phyloP scores from a whole-genome alignment of 768 basidiomycete species.

The Lactarius sanguifluus region DNA sequence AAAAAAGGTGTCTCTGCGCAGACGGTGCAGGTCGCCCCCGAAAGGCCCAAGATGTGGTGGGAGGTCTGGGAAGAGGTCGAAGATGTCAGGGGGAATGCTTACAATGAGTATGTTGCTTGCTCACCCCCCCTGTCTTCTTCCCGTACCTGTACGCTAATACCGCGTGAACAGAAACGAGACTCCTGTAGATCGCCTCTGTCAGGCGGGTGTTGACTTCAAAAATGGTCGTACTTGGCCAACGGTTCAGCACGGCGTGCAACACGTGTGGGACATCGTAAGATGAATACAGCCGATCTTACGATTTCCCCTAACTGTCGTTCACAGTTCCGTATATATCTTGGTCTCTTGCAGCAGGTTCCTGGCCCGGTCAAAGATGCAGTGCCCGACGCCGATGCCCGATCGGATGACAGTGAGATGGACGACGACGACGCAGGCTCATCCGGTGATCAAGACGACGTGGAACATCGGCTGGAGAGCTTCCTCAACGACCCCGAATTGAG shows the following conservation, averaged over 20 bases:
- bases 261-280: slow-evolving; percentile 66
- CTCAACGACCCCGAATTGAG: slow-evolving; percentile 58
- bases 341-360: slow-evolving; percentile 42
- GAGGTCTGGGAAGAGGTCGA: slow-evolving; percentile 72
- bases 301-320: background rate
- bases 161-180: slow-evolving; percentile 41
- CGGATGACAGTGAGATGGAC: slow-evolving; percentile 29
- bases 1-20: slow-evolving; percentile 41
- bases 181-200: slow-evolving; percentile 54
- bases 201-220: slow-evolving; percentile 60
- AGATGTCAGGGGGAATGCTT: slow-evolving; percentile 42
- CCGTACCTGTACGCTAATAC: background rate
- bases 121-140: slow-evolving; percentile 32
- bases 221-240: slow-evolving; percentile 42
- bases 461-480: slow-evolving; percentile 46
- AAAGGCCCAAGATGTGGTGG: slow-evolving; percentile 52
- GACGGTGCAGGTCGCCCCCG: slow-evolving; percentile 28
- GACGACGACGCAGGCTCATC: slow-evolving; percentile 38
- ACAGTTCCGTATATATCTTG: slow-evolving; percentile 63
- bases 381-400: slow-evolving; percentile 28
- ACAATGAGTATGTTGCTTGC: slow-evolving; percentile 49
- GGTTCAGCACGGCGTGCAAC: slow-evolving; percentile 35
- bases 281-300: background rate
- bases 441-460: slow-evolving; percentile 27
- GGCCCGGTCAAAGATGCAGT: slow-evolving; percentile 27